phyloP scores from a whole-genome alignment of 2,329 filamentous ascomycete species.

The Hypoxylon sp. region DNA sequence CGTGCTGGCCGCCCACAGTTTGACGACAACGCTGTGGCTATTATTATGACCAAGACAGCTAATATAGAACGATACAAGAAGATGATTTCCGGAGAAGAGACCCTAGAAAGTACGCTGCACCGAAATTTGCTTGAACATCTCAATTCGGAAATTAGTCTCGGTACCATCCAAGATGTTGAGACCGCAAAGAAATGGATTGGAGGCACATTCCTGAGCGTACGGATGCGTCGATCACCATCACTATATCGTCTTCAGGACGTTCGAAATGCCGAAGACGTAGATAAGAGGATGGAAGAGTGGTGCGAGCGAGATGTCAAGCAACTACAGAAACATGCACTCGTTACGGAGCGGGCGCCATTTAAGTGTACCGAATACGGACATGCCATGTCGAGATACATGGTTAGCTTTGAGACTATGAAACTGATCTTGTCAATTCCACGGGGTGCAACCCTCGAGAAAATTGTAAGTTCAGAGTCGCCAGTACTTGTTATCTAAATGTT shows the following conservation, averaged over 20 bases:
- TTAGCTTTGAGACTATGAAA: slow-evolving; percentile 86
- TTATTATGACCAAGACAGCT: slow-evolving; percentile 82
- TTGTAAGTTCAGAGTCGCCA: slow-evolving; percentile 66
- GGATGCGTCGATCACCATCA: slow-evolving; percentile 77
- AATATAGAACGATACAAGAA: slow-evolving; percentile 77
- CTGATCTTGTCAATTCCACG: slow-evolving; percentile 73
- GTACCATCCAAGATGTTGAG: slow-evolving; percentile 75
- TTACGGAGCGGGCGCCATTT: slow-evolving; percentile 66
- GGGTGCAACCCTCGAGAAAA: slow-evolving; percentile 73
- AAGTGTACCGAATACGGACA: slow-evolving; percentile 79
- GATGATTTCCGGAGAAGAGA: slow-evolving; percentile 80
- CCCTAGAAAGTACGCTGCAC: slow-evolving; percentile 84
- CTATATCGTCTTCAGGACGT: slow-evolving; percentile 77
- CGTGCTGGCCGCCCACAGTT: slow-evolving; percentile 88
- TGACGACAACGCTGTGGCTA: slow-evolving; percentile 80
- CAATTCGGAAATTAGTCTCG: slow-evolving; percentile 85
- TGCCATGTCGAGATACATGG: slow-evolving; percentile 87
- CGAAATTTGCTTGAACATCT: slow-evolving; percentile 85
- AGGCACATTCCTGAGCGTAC: slow-evolving; percentile 83
- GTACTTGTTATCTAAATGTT: neutral
- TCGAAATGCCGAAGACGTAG: slow-evolving; percentile 64
- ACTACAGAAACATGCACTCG: slow-evolving; percentile 72
- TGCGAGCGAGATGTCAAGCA: slow-evolving; percentile 77
- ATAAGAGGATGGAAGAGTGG: slow-evolving; percentile 77
- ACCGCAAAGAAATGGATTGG: slow-evolving; percentile 81